Base-by-base conservation (phyloP, 495 filamentous ascomycete species). In the Stereocaulon alpinum region DNA sequence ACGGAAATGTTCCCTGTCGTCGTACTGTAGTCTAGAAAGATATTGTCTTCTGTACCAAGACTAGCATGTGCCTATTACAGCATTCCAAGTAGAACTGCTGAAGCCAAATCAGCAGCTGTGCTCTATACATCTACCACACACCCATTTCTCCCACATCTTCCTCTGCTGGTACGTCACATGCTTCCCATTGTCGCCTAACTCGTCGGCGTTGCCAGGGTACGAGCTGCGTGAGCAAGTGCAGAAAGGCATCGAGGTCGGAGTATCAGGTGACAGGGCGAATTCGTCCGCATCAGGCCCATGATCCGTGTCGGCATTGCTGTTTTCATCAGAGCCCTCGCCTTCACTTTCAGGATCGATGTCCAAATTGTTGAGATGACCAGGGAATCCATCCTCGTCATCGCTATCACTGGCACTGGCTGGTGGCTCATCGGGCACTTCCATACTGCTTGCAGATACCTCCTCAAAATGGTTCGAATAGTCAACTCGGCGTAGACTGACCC, bases 101-200 rank as follows among this genome's bases (percentile, higher is more conserved):
- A 58, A 9, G 40, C 12, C 24, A 51, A 9, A 41, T 40, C 49
- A 59, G 20, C 18, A 40, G 47, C 27, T 42, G 47, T 68, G 66
- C 57, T 68, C 66, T 34, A 61, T 51, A 57, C 66, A 68, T 52
- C 64, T 45, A 18, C 66, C 64, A n/a, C 76, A 63, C n/a, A 78
- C 82, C 85, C 85, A 88, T 48, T 77, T 74, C 69, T 86, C 80
- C 85, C 85, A 88, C 55, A 80, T 67, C 58, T 78, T 76, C 51
- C 78, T 72, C 63, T 85, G 78, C 4, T 72, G 64, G 45, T 76
- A 73, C n/a, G 63, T 70, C 2, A 86, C 82, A 42, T 60, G 55
- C 0, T 71, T 51, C 1, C 82, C 83, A 61, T 85, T 75, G 61
- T 88, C 85, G 5, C 76, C 78, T 14, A 87, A 65, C 7, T 82